Conservation (phyloP, 805 yeast species). For the Wickerhamomyces sydowiorum region DNA sequence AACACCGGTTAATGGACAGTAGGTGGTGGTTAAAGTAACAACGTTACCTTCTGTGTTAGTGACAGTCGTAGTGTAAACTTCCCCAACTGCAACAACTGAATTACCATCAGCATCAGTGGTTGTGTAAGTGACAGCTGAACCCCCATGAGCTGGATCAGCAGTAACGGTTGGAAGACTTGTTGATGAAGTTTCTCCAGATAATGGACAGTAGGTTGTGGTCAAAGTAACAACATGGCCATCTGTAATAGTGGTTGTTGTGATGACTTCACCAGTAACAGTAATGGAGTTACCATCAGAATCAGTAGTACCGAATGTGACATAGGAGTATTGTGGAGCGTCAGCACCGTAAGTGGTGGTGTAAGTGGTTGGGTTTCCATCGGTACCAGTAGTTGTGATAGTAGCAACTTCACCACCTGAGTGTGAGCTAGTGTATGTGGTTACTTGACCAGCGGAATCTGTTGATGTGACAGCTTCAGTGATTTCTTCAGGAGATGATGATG, state of each 20-base stretch:
- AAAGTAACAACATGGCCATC: neutral
- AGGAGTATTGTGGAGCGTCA: constrained; percentile 4
- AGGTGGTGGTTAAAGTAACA: neutral
- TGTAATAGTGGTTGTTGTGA: neutral
- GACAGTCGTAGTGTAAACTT: constrained; percentile 4
- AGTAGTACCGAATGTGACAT: constrained; percentile 25
- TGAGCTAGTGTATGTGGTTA: neutral
- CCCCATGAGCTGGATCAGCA: neutral
- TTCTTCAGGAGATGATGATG: neutral
- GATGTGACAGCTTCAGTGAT: neutral
- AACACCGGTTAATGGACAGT: neutral
- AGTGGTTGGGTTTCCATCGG: constrained; percentile 20
- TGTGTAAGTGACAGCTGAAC: constrained; percentile 1
- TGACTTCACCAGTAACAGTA: neutral
- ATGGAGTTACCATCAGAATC: constrained; percentile 2
- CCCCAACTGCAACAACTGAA: constrained; percentile 8
- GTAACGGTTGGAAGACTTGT: neutral
- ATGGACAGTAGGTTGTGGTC: neutral
- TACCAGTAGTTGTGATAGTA: constrained; percentile 7
- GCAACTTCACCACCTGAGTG: constrained; percentile 16
- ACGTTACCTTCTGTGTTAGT: neutral
- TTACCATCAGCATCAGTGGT: constrained; percentile 10
- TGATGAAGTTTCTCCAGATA: neutral
- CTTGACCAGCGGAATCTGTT: neutral
- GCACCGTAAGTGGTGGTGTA: constrained; percentile 8